Evolutionary conservation across 2,329 filamentous ascomycete species (phyloP).

Genomic region (Beauveria sp.): DNA sequence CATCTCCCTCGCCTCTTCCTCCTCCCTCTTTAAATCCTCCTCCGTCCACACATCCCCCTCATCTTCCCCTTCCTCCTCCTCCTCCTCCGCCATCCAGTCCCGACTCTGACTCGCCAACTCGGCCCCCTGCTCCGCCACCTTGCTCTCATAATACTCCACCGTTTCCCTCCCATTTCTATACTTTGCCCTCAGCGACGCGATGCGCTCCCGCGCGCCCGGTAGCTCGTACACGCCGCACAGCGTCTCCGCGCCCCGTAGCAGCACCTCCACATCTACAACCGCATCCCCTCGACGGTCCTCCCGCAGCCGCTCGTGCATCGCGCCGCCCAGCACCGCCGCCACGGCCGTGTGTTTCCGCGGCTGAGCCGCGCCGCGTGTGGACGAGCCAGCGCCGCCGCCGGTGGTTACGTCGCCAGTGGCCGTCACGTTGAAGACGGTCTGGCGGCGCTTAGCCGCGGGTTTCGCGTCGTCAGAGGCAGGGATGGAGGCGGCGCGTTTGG

Average conservation of each 20-base stretch:
- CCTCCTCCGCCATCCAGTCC: constrained; percentile 47
- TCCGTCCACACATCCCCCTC: constrained; percentile 49
- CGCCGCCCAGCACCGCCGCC: constrained; percentile 77
- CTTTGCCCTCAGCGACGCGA: constrained; percentile 62
- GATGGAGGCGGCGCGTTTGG: constrained; percentile 29
- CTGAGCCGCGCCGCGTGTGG: constrained; percentile 29
- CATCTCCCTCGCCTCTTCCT: constrained; percentile 55
- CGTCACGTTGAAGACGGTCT: constrained; percentile 58
- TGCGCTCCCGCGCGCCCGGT: constrained; percentile 68
- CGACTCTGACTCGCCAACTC: constrained; percentile 68
- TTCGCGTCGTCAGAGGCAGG: constrained; percentile 12
- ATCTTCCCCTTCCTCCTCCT: constrained; percentile 38
- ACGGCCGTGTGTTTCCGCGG: constrained; percentile 74
- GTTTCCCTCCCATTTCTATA: constrained; percentile 66
- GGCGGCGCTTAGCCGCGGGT: constrained; percentile 37
- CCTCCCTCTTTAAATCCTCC: constrained; percentile 60
- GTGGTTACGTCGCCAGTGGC: constrained; percentile 54
- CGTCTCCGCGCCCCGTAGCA: constrained; percentile 83
- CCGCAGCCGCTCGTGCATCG: constrained; percentile 75
- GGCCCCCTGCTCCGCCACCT: constrained; percentile 67
- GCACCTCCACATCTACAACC: constrained; percentile 68
- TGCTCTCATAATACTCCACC: constrained; percentile 70
- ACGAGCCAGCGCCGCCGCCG: constrained; percentile 32
- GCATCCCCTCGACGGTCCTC: constrained; percentile 32
- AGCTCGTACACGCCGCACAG: constrained; percentile 82